These are phyloP conservation scores for Periconia sp. DNA, from an alignment of 2,329 filamentous ascomycete species.

Conservation along the genomic window DNA sequence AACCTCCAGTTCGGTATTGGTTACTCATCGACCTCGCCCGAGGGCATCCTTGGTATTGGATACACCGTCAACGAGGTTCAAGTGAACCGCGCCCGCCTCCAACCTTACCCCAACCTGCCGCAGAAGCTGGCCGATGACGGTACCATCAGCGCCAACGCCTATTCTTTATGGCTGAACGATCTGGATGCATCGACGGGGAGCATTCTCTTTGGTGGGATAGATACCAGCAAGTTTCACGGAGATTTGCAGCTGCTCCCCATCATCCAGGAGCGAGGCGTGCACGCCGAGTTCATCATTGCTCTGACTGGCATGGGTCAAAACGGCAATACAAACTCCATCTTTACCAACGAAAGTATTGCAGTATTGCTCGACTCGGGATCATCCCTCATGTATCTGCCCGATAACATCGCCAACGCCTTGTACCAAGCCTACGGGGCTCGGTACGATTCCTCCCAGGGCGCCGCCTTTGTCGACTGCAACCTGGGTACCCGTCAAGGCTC, in stretches of 20 bases:
- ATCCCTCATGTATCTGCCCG: constrained; percentile 70
- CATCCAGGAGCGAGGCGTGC: constrained; percentile 49
- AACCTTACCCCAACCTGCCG: constrained; percentile 62
- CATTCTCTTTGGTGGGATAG: constrained; percentile 80
- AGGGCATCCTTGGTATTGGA: constrained; percentile 85
- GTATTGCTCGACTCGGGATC: constrained; percentile 75
- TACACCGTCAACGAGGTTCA: constrained; percentile 79
- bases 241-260: constrained; percentile 64
- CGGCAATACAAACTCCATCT: constrained; percentile 47
- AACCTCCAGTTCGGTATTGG: constrained; percentile 73
- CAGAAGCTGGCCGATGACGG: constrained; percentile 65
- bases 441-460: constrained; percentile 45
- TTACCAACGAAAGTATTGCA: constrained; percentile 46
- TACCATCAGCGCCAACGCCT: constrained; percentile 64
- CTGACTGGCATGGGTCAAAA: constrained; percentile 51
- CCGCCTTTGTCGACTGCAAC: constrained; percentile 57
- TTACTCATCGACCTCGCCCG: constrained; percentile 58
- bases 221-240: constrained; percentile 72
- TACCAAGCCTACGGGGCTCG: constrained; percentile 45
- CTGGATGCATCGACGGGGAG: constrained; percentile 65
- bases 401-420: constrained; percentile 55
- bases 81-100: constrained; percentile 57
- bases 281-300: constrained; percentile 58
- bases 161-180: constrained; percentile 67
- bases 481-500: constrained; percentile 52